phyloP scores from a whole-genome alignment of 768 basidiomycete genomes.

The Pisolithus marmoratus region DNA sequence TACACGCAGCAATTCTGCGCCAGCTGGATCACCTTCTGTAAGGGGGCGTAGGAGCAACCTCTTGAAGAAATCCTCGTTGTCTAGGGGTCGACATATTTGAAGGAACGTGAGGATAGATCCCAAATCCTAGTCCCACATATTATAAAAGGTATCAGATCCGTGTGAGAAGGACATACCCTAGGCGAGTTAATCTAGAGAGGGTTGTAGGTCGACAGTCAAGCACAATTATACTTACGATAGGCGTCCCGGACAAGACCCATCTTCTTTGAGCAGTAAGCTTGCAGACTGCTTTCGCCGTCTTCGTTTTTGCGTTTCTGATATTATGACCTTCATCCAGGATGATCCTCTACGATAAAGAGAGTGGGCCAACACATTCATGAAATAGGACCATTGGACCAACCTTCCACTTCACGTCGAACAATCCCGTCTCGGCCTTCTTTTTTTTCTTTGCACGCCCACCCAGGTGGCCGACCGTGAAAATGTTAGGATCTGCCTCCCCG shows the following conservation, averaged over 20 bases:
- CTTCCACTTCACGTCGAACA: conserved; percentile 82
- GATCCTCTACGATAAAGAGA: conserved; percentile 48
- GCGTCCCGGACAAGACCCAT: conserved; percentile 82
- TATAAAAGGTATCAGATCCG: not conserved
- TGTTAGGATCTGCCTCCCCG: conserved; percentile 40
- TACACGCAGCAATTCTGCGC: conserved; percentile 68
- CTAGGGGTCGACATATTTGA: conserved; percentile 77
- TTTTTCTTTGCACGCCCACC: conserved; percentile 41
- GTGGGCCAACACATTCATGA: not conserved
- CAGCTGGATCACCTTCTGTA: conserved; percentile 59
- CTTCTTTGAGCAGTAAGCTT: conserved; percentile 63
- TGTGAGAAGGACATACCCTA: conserved; percentile 34
- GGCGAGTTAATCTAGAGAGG: conserved; percentile 68
- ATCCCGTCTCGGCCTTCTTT: conserved; percentile 49
- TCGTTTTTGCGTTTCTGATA: conserved; percentile 82
- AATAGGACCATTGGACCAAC: conserved; percentile 18
- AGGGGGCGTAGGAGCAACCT: conserved; percentile 73
- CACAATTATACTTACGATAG: conserved; percentile 58
- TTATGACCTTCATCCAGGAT: conserved; percentile 88
- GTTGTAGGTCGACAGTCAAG: not conserved
- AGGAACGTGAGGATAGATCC: conserved; percentile 84
- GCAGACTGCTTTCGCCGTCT: conserved; percentile 69
- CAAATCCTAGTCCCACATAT: conserved; percentile 54
- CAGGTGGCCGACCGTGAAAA: conserved; percentile 10
- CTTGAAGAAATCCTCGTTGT: conserved; percentile 79